Evolutionary conservation across 192 early-diverging fungal genomes (phyloP).

Genomic region (Coemansia sp.): DNA sequence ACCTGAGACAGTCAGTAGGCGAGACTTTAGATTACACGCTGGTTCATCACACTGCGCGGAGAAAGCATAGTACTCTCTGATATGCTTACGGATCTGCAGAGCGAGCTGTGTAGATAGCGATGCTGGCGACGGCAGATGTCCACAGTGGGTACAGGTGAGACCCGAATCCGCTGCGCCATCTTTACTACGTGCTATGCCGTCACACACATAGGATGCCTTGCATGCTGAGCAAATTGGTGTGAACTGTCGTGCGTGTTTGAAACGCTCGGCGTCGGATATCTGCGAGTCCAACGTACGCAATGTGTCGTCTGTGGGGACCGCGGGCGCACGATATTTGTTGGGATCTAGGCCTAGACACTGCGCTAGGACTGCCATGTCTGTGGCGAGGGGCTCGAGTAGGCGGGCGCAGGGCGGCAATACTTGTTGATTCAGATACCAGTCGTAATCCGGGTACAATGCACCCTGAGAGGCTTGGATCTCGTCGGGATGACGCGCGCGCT

Average conservation of each 20-base stretch:
- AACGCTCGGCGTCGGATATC: slow-evolving; percentile 71
- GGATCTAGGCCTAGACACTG: slow-evolving; percentile 84
- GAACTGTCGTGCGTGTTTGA: slow-evolving; percentile 61
- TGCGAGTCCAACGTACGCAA: slow-evolving; percentile 79
- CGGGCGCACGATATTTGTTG: slow-evolving; percentile 58
- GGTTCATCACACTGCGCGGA: slow-evolving; percentile 81
- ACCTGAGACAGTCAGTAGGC: slow-evolving; percentile 70
- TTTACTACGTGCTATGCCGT: slow-evolving; percentile 25
- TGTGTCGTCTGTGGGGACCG: slow-evolving; percentile 41
- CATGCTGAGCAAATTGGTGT: slow-evolving; percentile 66
- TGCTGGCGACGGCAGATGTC: slow-evolving; percentile 34
- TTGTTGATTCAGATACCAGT: slow-evolving; percentile 95
- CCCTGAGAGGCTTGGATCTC: slow-evolving; percentile 63
- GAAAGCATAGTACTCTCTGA: slow-evolving; percentile 76
- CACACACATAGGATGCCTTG: slow-evolving; percentile 41
- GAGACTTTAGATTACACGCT: slow-evolving; percentile 67
- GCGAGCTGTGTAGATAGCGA: slow-evolving; percentile 68
- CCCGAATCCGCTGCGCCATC: slow-evolving; percentile 27
- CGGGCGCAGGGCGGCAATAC: slow-evolving; percentile 86
- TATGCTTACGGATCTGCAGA: slow-evolving; percentile 63
- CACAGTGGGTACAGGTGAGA: slow-evolving; percentile 64
- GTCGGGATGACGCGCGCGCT: slow-evolving; percentile 82
- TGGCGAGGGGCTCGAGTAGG: slow-evolving; percentile 84
- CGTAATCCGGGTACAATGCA: slow-evolving; percentile 64
- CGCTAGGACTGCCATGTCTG: slow-evolving; percentile 75